Evolutionary conservation across 768 basidiomycete genomes (phyloP).

Genomic region (Amanita fuliginea): DNA sequence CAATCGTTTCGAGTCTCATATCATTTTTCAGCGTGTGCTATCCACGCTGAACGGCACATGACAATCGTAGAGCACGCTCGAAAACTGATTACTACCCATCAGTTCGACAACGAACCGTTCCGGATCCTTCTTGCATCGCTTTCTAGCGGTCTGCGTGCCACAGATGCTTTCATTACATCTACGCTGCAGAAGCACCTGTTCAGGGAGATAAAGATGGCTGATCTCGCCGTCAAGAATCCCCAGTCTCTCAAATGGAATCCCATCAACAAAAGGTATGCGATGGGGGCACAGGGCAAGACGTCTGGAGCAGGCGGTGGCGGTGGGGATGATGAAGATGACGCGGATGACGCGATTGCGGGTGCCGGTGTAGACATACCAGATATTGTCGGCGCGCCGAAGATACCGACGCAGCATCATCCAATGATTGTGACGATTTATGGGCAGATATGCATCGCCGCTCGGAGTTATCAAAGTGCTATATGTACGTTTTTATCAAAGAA

Average conservation of each 20-base stretch:
- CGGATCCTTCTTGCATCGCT: slow-evolving; percentile 68
- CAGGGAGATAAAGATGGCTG: slow-evolving; percentile 64
- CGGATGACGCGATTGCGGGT: slow-evolving; percentile 16
- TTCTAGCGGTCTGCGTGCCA: slow-evolving; percentile 56
- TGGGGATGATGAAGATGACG: slow-evolving; percentile 27
- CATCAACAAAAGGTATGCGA: slow-evolving; percentile 44
- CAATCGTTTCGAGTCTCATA: not conserved
- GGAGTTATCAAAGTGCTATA: slow-evolving; percentile 84
- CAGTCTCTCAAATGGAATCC: slow-evolving; percentile 54
- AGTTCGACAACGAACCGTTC: slow-evolving; percentile 82
- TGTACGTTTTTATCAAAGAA: slow-evolving; percentile 41
- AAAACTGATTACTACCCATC: slow-evolving; percentile 61
- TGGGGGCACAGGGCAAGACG: slow-evolving; percentile 26
- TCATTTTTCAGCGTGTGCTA: slow-evolving; percentile 53
- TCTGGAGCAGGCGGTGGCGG: slow-evolving; percentile 14
- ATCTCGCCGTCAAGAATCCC: slow-evolving; percentile 53
- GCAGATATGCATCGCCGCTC: slow-evolving; percentile 71
- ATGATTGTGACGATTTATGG: slow-evolving; percentile 68
- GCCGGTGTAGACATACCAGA: slow-evolving; percentile 5
- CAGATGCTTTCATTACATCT: slow-evolving; percentile 67
- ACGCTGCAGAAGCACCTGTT: slow-evolving; percentile 79
- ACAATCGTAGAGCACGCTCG: slow-evolving; percentile 66
- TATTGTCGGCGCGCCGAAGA: slow-evolving; percentile 15
- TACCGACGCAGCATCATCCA: slow-evolving; percentile 66
- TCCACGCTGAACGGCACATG: slow-evolving; percentile 40